Percentiles rank a stretch among this genome's conserved stretches.
These are phyloP conservation scores for Collybia sordida DNA, from an alignment of 768 basidiomycete species.

Conservation along the genomic window DNA sequence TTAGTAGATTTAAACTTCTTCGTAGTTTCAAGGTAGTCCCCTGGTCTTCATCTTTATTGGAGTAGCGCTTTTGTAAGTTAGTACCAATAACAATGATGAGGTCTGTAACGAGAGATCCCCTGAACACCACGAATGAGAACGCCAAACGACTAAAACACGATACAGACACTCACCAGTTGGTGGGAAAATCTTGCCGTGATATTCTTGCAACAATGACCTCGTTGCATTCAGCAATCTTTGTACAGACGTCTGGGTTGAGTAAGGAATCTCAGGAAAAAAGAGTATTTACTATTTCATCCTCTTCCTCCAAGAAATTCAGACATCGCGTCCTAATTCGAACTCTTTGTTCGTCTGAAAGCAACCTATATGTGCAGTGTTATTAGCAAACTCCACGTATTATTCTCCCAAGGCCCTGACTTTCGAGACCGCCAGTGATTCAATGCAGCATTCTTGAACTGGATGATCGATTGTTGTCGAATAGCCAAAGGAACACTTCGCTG, in stretches of 20 bases:
- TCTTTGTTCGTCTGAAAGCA: conserved; percentile 69
- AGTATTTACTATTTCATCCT: conserved; percentile 67
- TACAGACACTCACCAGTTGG: conserved; percentile 53
- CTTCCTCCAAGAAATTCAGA: conserved; percentile 69
- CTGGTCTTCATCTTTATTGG: conserved; percentile 37
- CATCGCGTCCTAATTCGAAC: conserved; percentile 62
- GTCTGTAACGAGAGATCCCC: conserved; percentile 59
- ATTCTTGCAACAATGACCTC: conserved; percentile 74
- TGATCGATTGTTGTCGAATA: conserved; percentile 79
- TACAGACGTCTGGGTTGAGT: conserved; percentile 4
- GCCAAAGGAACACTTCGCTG: conserved; percentile 56
- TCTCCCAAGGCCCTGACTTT: conserved; percentile 47
- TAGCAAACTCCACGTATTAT: conserved; percentile 3
- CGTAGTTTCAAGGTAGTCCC: conserved; percentile 50
- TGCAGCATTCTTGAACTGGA: conserved; percentile 86
- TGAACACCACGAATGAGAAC: conserved; percentile 21
- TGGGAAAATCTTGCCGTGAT: conserved; percentile 75
- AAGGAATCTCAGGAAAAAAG: background rate
- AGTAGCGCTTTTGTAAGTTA: conserved; percentile 50
- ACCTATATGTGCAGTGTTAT: conserved; percentile 35
- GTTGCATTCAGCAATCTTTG: conserved; percentile 78
- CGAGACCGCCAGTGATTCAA: conserved; percentile 74
- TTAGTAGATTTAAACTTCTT: conserved; percentile 62
- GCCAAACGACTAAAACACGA: background rate
- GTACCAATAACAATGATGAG: conserved; percentile 56